Percentiles rank a stretch among this genome's conserved stretches.
Conservation (phyloP, 1,284 basidiomycete genomes). For the Ustilago hordei region DNA sequence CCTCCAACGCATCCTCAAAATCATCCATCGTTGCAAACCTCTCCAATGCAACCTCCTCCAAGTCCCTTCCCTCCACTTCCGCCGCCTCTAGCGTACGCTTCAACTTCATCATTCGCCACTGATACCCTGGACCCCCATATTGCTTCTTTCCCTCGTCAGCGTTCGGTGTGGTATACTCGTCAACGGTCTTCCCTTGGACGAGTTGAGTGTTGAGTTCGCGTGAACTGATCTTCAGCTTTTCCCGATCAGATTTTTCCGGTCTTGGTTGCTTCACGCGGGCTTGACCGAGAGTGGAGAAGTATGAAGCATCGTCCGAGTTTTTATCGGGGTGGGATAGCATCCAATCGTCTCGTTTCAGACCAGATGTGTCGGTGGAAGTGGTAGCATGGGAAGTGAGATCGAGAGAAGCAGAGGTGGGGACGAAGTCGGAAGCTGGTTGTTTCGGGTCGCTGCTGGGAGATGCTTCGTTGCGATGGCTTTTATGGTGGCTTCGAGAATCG, state of each 20-base stretch:
- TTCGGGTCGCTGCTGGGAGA: constrained; percentile 74
- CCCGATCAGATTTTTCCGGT: constrained; percentile 77
- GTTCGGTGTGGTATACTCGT: constrained; percentile 73
- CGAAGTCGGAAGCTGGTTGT: constrained; percentile 78
- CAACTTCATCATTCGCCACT: constrained; percentile 98
- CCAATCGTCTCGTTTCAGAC: constrained; percentile 84
- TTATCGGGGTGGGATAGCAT: constrained; percentile 74
- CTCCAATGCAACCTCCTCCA: constrained; percentile 88
- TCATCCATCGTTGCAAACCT: constrained; percentile 74
- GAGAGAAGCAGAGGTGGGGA: constrained; percentile 83
- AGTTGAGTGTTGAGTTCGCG: constrained; percentile 86
- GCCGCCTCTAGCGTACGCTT: constrained; percentile 88
- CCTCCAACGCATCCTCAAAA: constrained; percentile 88
- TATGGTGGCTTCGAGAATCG: constrained; percentile 6
- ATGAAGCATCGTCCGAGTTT: constrained; percentile 14
- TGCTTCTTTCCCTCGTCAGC: constrained; percentile 56
- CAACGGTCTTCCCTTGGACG: constrained; percentile 75
- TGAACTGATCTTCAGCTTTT: constrained; percentile 74
- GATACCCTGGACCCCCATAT: constrained; percentile 84
- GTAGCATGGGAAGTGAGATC: constrained; percentile 75
- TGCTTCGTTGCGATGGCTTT: constrained; percentile 74
- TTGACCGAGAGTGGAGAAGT: constrained; percentile 83
- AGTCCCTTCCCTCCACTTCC: constrained; percentile 79
- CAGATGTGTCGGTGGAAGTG: constrained; percentile 71
- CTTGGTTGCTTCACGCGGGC: constrained; percentile 73